phyloP scores from a whole-genome alignment of 2,329 filamentous ascomycete species.

The Phoma herbarum region DNA sequence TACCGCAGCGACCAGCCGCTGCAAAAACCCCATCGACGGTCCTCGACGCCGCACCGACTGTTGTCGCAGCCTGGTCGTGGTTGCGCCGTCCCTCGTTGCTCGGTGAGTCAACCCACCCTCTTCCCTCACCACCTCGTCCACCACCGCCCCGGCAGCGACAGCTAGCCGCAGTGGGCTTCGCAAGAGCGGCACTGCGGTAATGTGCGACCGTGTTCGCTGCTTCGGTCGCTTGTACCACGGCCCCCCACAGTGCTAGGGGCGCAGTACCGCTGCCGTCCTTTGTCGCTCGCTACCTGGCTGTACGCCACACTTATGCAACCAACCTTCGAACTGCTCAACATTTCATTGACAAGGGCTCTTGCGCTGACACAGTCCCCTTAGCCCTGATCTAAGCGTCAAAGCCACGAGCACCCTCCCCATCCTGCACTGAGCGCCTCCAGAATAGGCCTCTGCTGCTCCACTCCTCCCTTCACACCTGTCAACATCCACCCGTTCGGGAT shows the following conservation, averaged over 20 bases:
- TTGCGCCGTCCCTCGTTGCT: slow-evolving; percentile 26
- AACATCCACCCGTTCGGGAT: slow-evolving; percentile 32
- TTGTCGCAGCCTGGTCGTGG: not conserved
- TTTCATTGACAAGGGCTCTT: slow-evolving; percentile 31
- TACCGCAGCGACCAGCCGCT: slow-evolving; percentile 25
- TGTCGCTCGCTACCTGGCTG: slow-evolving; percentile 45
- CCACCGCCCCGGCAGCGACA: slow-evolving; percentile 21
- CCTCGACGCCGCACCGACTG: slow-evolving; percentile 19
- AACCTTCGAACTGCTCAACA: slow-evolving; percentile 39
- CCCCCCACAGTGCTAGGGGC: slow-evolving; percentile 42
- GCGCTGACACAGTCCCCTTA: slow-evolving; percentile 43
- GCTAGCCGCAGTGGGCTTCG: slow-evolving; percentile 25
- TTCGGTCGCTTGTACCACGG: slow-evolving; percentile 44
- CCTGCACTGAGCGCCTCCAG: slow-evolving; percentile 27
- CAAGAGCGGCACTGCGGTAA: slow-evolving; percentile 35
- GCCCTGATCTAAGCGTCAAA: slow-evolving; percentile 31
- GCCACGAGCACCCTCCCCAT: slow-evolving; percentile 39
- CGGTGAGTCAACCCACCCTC: slow-evolving; percentile 47
- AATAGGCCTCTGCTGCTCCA: slow-evolving; percentile 32
- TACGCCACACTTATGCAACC: slow-evolving; percentile 51
- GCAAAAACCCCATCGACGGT: slow-evolving; percentile 8
- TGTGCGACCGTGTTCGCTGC: slow-evolving; percentile 46
- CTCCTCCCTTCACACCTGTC: slow-evolving; percentile 32
- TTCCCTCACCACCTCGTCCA: slow-evolving; percentile 16
- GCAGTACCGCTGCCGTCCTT: slow-evolving; percentile 46